Evolutionary conservation across 1,284 basidiomycete genomes (phyloP).

Genomic region (Trametes pubescens): DNA sequence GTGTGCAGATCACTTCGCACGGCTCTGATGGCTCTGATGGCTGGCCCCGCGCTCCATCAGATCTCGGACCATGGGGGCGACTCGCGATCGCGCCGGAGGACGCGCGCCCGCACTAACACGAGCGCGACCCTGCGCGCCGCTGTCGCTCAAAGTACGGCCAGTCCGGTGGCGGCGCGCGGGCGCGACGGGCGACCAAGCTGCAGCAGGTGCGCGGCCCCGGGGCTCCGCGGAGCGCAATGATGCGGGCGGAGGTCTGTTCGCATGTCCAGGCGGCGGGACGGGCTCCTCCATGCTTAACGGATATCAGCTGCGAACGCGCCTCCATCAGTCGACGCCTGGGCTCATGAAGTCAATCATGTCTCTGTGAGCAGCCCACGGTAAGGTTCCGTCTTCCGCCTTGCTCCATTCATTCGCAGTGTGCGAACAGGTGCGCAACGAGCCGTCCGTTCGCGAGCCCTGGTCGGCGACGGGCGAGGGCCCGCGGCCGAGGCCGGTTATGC

Average conservation of each 20-base stretch:
- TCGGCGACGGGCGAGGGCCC: background rate
- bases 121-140: background rate
- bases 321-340: slow-evolving; percentile 1
- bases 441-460: background rate
- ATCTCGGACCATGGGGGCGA: slow-evolving; percentile 6
- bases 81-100: slow-evolving; percentile 15
- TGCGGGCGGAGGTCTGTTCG: background rate
- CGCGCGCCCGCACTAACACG: slow-evolving; percentile 6
- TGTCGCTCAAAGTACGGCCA: background rate
- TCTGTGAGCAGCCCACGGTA: background rate
- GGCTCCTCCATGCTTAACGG: slow-evolving; percentile 11
- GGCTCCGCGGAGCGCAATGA: background rate
- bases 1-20: slow-evolving; percentile 32
- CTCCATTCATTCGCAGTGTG: background rate
- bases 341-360: slow-evolving; percentile 8
- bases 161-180: background rate
- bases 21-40: slow-evolving; percentile 24
- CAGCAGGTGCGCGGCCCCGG: no score
- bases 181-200: background rate
- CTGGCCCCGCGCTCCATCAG: slow-evolving; percentile 1
- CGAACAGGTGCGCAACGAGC: background rate
- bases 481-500: background rate
- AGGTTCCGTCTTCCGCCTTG: background rate
- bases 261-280: background rate
- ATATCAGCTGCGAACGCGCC: slow-evolving; percentile 6